Conservation (phyloP, 164 flowering plant genomes). For the Houttuynia cordata region DNA sequence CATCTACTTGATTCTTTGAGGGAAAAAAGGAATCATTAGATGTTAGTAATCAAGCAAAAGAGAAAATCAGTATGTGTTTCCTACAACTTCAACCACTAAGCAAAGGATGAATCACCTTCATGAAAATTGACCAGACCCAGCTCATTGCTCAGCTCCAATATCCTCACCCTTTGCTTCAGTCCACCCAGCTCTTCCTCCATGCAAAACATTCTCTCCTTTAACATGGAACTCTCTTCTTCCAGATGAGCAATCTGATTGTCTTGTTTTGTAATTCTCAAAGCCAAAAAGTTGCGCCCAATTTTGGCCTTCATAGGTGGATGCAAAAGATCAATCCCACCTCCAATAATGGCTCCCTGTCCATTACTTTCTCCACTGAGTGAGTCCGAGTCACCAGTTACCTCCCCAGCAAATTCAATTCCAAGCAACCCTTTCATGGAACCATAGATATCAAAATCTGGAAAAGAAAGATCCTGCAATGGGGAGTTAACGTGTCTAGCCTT, state of each 20-base stretch:
- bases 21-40: too few species aligned
- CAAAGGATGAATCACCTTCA: constrained; percentile 2
- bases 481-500: background rate
- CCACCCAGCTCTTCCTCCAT: constrained; percentile 2
- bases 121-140: background rate
- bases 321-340: background rate
- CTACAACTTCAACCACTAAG: background rate
- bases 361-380: background rate
- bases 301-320: background rate
- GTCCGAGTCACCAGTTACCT: background rate
- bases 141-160: constrained; percentile 2
- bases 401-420: background rate
- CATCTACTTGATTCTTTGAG: too few species aligned
- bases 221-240: constrained; percentile 3
- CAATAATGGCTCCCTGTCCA: background rate
- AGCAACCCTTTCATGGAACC: constrained; percentile 6
- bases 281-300: background rate
- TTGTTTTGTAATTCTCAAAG: background rate
- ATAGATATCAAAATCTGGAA: background rate
- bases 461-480: background rate
- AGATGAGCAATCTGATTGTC: background rate
- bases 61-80: background rate
- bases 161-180: constrained; percentile 4
- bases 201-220: constrained; percentile 2
- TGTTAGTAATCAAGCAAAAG: too few species aligned